Percentiles rank a stretch among this genome's conserved stretches.
phyloP scores from a whole-genome alignment of 75 land plant species.

The Gnetum montanum region DNA sequence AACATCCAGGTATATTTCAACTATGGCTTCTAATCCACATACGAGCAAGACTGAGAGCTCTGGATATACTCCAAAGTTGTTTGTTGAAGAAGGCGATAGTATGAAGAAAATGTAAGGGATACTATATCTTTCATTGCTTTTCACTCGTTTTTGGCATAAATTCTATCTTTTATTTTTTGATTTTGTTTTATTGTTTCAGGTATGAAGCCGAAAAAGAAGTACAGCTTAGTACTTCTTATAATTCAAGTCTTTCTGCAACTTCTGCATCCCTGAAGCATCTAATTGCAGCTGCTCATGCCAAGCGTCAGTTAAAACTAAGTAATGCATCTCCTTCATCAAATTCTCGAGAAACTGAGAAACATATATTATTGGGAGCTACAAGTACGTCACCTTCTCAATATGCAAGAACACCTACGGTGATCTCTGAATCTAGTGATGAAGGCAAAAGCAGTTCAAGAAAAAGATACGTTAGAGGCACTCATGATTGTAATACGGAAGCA shows the following conservation, averaged over 20 bases:
- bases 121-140: background rate
- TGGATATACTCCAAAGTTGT: conserved; percentile 1
- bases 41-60: conserved; percentile 1
- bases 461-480: conserved; percentile 10
- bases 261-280: conserved; percentile 15
- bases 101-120: conserved; percentile 18
- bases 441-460: background rate
- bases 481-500: conserved; percentile 19
- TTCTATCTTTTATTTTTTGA: too few species aligned
- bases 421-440: conserved; percentile 12
- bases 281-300: conserved; percentile 19
- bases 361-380: too few species aligned
- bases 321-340: conserved; percentile 3
- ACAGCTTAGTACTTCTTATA: background rate
- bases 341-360: background rate
- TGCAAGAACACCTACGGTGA: background rate
- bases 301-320: conserved; percentile 9
- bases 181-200: conserved; percentile 20
- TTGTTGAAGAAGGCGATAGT: conserved; percentile 13
- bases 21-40: background rate
- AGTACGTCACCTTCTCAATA: too few species aligned
- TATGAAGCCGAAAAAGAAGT: conserved; percentile 15
- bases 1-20: background rate
- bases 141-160: conserved; percentile 16
- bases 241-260: conserved; percentile 1